Evolutionary conservation across 1,139 yeast species (phyloP).

Genomic region (Chernovozyma aurita): DNA sequence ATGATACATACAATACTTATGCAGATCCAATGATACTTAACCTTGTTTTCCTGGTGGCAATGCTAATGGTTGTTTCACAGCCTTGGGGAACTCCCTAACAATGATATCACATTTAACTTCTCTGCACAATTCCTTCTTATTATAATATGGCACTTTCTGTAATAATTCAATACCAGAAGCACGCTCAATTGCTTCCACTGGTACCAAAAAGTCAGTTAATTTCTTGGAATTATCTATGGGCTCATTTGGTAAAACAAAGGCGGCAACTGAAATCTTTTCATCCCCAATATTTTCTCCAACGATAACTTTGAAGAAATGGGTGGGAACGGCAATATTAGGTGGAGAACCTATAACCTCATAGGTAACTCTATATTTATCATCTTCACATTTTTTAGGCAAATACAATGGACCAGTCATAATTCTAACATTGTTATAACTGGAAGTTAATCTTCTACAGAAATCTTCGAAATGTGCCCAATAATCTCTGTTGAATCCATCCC

Average conservation of each 20-base stretch:
- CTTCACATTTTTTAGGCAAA: constrained; percentile 69
- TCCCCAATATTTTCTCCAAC: constrained; percentile 65
- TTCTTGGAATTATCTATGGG: constrained; percentile 67
- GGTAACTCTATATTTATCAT: constrained; percentile 72
- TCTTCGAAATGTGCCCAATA: constrained; percentile 97
- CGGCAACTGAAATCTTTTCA: constrained; percentile 70
- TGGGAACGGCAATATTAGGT: constrained; percentile 94
- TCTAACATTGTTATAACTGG: constrained; percentile 66
- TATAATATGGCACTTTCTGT: constrained; percentile 57
- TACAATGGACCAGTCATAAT: constrained; percentile 92
- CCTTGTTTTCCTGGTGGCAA: constrained; percentile 16
- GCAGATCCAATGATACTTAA: too few species aligned
- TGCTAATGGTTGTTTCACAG: constrained; percentile 23
- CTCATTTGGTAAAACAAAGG: constrained; percentile 89
- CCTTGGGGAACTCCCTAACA: constrained; percentile 74
- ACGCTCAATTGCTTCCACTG: constrained; percentile 83
- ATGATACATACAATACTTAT: too few species aligned
- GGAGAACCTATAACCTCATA: constrained; percentile 97
- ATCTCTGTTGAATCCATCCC: constrained; percentile 95
- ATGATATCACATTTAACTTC: constrained; percentile 77
- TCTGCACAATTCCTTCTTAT: constrained; percentile 66
- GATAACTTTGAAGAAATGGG: constrained; percentile 88
- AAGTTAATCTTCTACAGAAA: constrained; percentile 73
- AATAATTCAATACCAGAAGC: constrained; percentile 81
- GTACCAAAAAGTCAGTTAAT: constrained; percentile 75